phyloP scores from a whole-genome alignment of 768 basidiomycete genomes.

The Porpolomopsis calyptriformis region DNA sequence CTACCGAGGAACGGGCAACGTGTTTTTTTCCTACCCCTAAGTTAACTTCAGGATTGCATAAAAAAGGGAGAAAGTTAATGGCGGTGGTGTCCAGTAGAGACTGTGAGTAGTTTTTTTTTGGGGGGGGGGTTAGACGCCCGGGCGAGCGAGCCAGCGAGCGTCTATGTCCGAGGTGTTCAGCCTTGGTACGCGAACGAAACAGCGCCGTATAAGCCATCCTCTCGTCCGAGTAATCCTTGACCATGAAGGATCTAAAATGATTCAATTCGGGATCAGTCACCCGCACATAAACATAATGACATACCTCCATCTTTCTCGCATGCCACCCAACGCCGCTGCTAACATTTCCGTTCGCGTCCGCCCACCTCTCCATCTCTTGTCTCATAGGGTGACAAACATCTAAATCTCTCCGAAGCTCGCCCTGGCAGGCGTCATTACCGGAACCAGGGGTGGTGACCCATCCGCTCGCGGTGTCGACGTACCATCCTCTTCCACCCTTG shows the following conservation, averaged over 20 bases:
- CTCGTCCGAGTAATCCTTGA: conserved; percentile 81
- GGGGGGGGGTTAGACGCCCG: too few species aligned
- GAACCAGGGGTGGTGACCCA: conserved; percentile 49
- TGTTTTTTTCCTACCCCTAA: too few species aligned
- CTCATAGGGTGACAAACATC: conserved; percentile 55
- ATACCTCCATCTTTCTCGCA: conserved; percentile 93
- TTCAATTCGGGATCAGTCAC: not conserved
- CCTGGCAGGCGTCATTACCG: conserved; percentile 17
- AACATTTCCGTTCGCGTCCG: conserved; percentile 81
- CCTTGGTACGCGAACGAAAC: conserved; percentile 93
- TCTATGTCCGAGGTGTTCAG: conserved; percentile 22
- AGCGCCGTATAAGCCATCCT: conserved; percentile 89
- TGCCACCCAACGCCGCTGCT: conserved; percentile 92
- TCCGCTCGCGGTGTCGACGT: conserved; percentile 77
- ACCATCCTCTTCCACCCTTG: conserved; percentile 93
- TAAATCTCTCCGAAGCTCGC: conserved; percentile 50
- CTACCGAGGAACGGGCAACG: too few species aligned
- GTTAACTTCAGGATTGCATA: too few species aligned
- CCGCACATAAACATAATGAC: conserved; percentile 8
- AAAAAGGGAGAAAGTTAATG: too few species aligned
- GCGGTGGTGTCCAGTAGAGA: too few species aligned
- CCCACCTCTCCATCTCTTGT: conserved; percentile 57
- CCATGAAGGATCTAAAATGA: conserved; percentile 64
- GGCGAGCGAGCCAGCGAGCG: too few species aligned
- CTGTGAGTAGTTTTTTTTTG: too few species aligned